Evolutionary conservation across 352 stramenopile genomes (phyloP).

Genomic region (Blastocystis sp.): DNA sequence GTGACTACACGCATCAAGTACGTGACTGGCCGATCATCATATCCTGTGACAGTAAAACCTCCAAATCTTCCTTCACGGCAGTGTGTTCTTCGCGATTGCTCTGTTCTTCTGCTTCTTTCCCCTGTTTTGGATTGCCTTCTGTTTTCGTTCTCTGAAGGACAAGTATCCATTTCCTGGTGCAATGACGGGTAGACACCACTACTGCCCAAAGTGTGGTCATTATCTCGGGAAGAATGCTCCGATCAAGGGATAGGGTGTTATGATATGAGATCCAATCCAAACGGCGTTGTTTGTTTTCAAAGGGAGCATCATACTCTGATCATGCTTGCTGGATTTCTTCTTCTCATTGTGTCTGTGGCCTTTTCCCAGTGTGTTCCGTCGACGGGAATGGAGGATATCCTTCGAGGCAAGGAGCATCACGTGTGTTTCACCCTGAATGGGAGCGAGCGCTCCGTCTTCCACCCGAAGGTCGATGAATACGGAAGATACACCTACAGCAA

Average conservation of each 20-base stretch:
- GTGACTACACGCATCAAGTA: neutral
- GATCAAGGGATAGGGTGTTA: neutral
- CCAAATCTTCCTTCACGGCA: no score
- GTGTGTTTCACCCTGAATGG: slow-evolving; percentile 72
- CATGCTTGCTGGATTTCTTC: neutral
- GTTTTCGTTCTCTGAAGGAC: neutral
- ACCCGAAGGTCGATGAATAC: slow-evolving; percentile 71
- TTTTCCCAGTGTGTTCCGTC: neutral
- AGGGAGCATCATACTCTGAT: neutral
- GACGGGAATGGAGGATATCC: neutral
- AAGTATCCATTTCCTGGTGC: neutral
- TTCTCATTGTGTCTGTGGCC: neutral
- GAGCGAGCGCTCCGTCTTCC: slow-evolving; percentile 67
- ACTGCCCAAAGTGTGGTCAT: neutral
- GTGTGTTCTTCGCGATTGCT: no score
- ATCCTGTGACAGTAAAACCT: no score
- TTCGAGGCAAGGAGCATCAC: slow-evolving; percentile 68
- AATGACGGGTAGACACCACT: neutral
- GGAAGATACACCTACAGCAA: slow-evolving; percentile 56
- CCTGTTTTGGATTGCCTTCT: no score
- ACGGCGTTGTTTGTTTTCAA: neutral
- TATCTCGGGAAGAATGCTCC: neutral
- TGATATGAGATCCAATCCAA: neutral
- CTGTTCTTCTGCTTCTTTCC: no score
- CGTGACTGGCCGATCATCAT: no score